Base-by-base conservation (phyloP, 2,329 filamentous ascomycete species). In the Arthrobotrys iridis region DNA sequence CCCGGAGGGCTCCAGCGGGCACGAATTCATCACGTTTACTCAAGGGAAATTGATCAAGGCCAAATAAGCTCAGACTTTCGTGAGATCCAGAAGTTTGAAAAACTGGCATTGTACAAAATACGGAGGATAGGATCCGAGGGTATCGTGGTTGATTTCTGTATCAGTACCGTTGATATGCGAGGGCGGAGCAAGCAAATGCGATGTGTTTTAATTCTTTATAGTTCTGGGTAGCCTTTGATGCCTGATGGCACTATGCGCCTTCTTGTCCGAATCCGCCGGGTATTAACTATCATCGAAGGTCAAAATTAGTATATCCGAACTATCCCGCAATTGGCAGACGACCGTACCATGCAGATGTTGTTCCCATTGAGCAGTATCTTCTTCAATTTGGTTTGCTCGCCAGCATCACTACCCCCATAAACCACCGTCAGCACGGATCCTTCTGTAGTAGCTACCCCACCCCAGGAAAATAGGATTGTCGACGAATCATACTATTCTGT, bases 401-500 rank as follows among this genome's bases (percentile, higher is more conserved):
- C 94, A 3, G 90, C 90, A 84, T 99, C 95, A 82, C 94, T 98
- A 60, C 4, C 3, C 35, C 15, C 13, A 28, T 22, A 20, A n/a
- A n/a, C n/a, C n/a, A n/a, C n/a, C n/a, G n/a, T 55, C 43, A 65
- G 59, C 55, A 18, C 37, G 8, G 35, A 10, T 20, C 46, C n/a
- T 20, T 20, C 40, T n/a, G n/a, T n/a, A n/a, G n/a, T n/a, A n/a
- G n/a, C n/a, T n/a, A n/a, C n/a, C 35, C 79, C 90, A 79, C n/a
- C n/a, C n/a, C n/a, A n/a, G n/a, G n/a, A n/a, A n/a, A n/a, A n/a
- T n/a, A n/a, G n/a, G n/a, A n/a, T n/a, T n/a, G n/a, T n/a, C n/a
- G n/a, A n/a, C n/a, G n/a, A n/a, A n/a, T n/a, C n/a, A n/a, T 87
- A 95, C 94, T 93, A 97, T 84, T 99, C 95, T 33, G 93, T 97